Percentiles rank a stretch among this genome's conserved stretches.
Conservation (phyloP, 192 early-diverging fungal genomes). For the Coemansia sp. region DNA sequence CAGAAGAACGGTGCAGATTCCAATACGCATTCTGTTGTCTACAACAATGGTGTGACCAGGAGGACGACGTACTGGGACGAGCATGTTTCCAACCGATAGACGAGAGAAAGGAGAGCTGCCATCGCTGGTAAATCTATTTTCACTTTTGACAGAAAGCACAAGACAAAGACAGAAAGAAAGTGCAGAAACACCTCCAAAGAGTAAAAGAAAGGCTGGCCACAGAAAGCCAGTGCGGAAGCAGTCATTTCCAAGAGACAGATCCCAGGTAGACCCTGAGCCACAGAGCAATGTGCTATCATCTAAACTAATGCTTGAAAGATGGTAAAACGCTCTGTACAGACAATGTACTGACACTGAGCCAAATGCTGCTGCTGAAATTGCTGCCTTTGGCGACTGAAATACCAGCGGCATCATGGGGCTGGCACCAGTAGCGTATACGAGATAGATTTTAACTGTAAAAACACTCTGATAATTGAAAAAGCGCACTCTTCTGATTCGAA, state of each 20-base stretch:
- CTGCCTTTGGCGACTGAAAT: too few species aligned
- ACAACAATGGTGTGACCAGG: constrained; percentile 19
- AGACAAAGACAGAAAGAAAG: neutral
- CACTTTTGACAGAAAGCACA: neutral
- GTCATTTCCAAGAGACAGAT: neutral
- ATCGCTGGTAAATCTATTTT: neutral
- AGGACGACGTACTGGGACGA: constrained; percentile 23
- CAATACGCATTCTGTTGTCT: constrained; percentile 26
- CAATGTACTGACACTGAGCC: too few species aligned
- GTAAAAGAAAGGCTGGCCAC: constrained; percentile 24
- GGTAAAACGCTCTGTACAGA: too few species aligned
- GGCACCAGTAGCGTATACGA: too few species aligned
- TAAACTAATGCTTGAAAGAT: too few species aligned
- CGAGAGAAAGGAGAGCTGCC: neutral
- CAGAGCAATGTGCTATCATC: too few species aligned
- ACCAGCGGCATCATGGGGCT: too few species aligned
- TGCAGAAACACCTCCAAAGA: neutral
- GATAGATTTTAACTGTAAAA: too few species aligned
- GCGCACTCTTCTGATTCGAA: too few species aligned
- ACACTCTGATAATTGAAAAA: too few species aligned
- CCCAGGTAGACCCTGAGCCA: too few species aligned
- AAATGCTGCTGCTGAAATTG: too few species aligned
- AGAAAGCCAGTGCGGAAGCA: constrained; percentile 14
- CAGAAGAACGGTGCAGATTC: neutral
- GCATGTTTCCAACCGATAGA: neutral